Conservation (phyloP, 2,329 filamentous ascomycete species). For the Arthrobotrys sphaeroides region DNA sequence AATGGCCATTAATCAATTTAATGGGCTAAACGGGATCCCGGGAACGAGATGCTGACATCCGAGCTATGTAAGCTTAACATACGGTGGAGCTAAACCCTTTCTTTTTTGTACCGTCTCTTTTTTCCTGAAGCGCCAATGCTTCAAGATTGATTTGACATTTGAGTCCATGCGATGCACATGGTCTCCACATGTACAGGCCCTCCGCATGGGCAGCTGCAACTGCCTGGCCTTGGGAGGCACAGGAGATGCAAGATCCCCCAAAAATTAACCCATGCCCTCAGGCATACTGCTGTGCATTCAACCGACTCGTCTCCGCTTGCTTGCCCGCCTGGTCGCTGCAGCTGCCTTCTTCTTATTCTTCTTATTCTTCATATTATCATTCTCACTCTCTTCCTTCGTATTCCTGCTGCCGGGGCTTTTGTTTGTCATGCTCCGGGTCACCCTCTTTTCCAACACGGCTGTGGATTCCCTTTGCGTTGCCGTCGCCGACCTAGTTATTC, state of each 20-base stretch:
- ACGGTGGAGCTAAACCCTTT: slow-evolving; percentile 1
- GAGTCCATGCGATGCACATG: slow-evolving; percentile 40
- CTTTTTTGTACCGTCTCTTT: slow-evolving; percentile 9
- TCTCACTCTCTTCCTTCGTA: not conserved
- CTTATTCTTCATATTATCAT: not conserved
- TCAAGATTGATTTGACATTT: slow-evolving; percentile 53
- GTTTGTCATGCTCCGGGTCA: slow-evolving; percentile 52
- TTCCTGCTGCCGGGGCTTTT: not conserved
- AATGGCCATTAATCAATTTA: no score
- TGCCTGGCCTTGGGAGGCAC: slow-evolving; percentile 24
- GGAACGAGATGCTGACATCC: slow-evolving; percentile 12
- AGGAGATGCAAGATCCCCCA: slow-evolving; percentile 21
- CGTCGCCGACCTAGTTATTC: not conserved
- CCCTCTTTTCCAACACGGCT: slow-evolving; percentile 45
- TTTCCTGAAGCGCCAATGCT: slow-evolving; percentile 16
- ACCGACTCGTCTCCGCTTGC: slow-evolving; percentile 51
- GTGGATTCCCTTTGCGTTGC: slow-evolving; percentile 29
- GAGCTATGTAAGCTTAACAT: slow-evolving; percentile 9
- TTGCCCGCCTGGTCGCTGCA: slow-evolving; percentile 29
- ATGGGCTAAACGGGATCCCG: not conserved
- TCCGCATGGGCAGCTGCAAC: slow-evolving; percentile 15
- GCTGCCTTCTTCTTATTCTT: slow-evolving; percentile 6
- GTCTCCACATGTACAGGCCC: slow-evolving; percentile 30
- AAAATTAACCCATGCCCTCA: slow-evolving; percentile 6
- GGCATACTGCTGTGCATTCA: slow-evolving; percentile 25